phyloP scores from a whole-genome alignment of 2,329 filamentous ascomycete species.

The Waltergamsia citrina region DNA sequence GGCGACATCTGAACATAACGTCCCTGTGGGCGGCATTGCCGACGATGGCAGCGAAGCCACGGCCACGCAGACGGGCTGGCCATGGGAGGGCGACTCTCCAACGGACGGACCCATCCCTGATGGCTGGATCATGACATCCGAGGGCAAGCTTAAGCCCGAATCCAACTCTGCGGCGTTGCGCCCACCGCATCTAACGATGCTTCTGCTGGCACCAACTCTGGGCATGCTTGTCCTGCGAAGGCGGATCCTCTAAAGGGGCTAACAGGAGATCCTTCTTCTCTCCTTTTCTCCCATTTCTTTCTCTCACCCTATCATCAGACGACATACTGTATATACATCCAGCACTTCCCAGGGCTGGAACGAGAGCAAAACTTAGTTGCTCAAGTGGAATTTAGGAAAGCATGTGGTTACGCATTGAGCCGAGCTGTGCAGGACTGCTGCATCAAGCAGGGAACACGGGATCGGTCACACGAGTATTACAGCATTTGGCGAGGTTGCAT shows the following conservation, averaged over 20 bases:
- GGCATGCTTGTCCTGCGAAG: background rate
- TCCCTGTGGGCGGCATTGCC: conserved; percentile 63
- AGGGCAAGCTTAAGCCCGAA: conserved; percentile 73
- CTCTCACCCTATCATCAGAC: background rate
- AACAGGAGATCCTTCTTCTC: background rate
- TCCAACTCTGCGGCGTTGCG: conserved; percentile 2
- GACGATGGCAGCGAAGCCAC: conserved; percentile 42
- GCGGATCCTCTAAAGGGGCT: background rate
- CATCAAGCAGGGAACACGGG: no score
- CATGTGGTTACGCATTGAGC: no score
- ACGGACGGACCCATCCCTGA: conserved; percentile 54
- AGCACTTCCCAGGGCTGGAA: background rate
- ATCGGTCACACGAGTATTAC: no score
- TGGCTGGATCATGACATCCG: conserved; percentile 71
- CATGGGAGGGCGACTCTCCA: conserved; percentile 52
- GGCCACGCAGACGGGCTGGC: conserved; percentile 52
- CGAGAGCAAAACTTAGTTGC: no score
- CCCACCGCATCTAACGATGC: background rate
- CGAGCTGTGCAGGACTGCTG: no score
- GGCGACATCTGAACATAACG: conserved; percentile 50
- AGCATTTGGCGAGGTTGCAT: background rate
- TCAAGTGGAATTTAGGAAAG: no score
- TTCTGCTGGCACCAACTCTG: conserved; percentile 1
- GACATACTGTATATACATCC: conserved; percentile 1
- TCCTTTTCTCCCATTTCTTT: conserved; percentile 1